Evolutionary conservation across 306 rosid species (phyloP), one percentile per base, ranked within the genome.

Genomic region (Pachyrhizus erosus): DNA sequence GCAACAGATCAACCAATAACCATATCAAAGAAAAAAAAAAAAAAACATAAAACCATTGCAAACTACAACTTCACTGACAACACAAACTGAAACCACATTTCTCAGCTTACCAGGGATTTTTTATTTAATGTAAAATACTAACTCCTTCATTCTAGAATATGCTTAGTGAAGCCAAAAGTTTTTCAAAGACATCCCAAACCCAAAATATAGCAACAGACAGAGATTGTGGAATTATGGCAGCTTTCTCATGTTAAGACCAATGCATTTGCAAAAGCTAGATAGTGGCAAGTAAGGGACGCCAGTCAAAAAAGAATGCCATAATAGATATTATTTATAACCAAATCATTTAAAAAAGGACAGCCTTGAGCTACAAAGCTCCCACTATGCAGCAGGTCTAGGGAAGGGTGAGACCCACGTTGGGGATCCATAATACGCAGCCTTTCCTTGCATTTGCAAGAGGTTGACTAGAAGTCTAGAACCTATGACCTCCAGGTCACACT

Each of bases 31-130:
- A 37, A 72, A 68, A 51, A 81, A 73, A 7, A 29, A 34, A 66
- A 77, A 43, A 61, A 76, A n/a, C n/a, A n/a, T 62, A 23, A 80
- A 81, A 52, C 67, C 54, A 64, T 52, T 5, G n/a, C 45, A 86
- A 77, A 76, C 72, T 51, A 49, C 48, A 49, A 52, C 70, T 34
- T 33, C n/a, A 69, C 18, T 57, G 14, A 27, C 55, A 60, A 39
- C 40, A 58, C 45, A 37, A 40, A 67, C 20, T 46, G 34, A 68
- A 54, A 75, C 7, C 20, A 29, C 14, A 45, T 46, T 6, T 3
- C 62, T 75, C 39, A 72, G 31, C 46, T 73, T 54, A 73, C 27
- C 10, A 37, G 51, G 58, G 18, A 27, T 7, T 18, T 42, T 54
- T 26, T 29, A 2, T 3, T 48, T 34, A 11, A 67, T 20, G 10